These are phyloP conservation scores for Calocybe indica DNA, from an alignment of 768 basidiomycete species.

Conservation along the genomic window DNA sequence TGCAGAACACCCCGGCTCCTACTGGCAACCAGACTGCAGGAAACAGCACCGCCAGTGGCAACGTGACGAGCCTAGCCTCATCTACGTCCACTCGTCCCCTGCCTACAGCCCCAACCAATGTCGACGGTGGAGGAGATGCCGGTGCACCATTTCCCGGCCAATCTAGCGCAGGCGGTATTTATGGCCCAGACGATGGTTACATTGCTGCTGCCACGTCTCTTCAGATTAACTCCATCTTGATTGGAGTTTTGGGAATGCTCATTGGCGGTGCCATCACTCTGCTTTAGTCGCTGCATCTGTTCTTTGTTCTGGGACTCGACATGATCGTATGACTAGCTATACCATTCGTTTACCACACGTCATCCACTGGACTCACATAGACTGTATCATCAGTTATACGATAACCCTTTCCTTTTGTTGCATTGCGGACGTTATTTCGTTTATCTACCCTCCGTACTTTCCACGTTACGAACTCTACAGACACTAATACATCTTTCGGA, in stretches of 20 bases:
- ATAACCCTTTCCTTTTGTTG: too few relatives aligned
- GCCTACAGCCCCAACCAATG: constrained; percentile 53
- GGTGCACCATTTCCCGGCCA: constrained; percentile 62
- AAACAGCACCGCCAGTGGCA: constrained; percentile 14
- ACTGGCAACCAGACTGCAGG: constrained; percentile 18
- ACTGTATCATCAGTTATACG: too few relatives aligned
- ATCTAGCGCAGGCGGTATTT: constrained; percentile 40
- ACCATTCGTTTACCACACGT: neutral
- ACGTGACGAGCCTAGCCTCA: constrained; percentile 26
- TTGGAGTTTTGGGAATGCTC: constrained; percentile 37
- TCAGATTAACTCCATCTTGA: constrained; percentile 35
- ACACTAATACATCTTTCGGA: too few relatives aligned
- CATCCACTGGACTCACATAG: too few relatives aligned
- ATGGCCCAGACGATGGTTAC: constrained; percentile 65
- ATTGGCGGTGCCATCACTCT: constrained; percentile 44
- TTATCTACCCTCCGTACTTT: too few relatives aligned
- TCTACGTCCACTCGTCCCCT: constrained; percentile 30
- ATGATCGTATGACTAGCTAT: neutral
- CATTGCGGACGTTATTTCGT: too few relatives aligned
- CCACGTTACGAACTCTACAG: too few relatives aligned
- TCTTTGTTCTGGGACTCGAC: neutral
- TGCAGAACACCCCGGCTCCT: constrained; percentile 5
- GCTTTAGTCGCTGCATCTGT: constrained; percentile 21
- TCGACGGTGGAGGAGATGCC: constrained; percentile 46
- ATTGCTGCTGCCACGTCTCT: constrained; percentile 50